These are phyloP conservation scores for Artemisia argyi DNA, from an alignment of 129 eudicot genomes.

Conservation along the genomic window DNA sequence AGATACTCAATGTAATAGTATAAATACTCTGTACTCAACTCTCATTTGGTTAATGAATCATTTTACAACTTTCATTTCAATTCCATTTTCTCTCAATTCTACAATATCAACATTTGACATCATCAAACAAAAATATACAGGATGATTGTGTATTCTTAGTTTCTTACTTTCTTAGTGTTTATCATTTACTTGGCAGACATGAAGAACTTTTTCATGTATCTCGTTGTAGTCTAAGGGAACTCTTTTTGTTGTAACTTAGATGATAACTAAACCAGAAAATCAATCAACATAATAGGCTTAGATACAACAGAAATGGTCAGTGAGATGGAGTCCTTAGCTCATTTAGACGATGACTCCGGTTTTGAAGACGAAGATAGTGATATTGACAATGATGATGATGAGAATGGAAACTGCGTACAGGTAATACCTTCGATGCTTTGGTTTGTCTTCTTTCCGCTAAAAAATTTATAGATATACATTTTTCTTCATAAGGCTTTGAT, in stretches of 20 bases:
- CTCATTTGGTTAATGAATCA: too few species aligned
- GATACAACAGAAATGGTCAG: conserved; percentile 70
- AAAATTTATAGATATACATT: conserved; percentile 5
- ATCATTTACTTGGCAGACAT: background rate
- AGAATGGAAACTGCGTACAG: conserved; percentile 46
- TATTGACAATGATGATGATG: conserved; percentile 40
- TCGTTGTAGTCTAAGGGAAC: background rate
- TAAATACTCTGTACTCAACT: too few species aligned
- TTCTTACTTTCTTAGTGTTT: background rate
- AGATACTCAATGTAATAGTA: too few species aligned
- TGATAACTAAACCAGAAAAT: conserved; percentile 53
- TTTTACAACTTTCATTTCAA: too few species aligned
- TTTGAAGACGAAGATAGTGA: conserved; percentile 69
- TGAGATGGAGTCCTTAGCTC: conserved; percentile 62
- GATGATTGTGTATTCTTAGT: background rate
- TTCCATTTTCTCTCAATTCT: too few species aligned
- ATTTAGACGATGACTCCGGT: conserved; percentile 50
- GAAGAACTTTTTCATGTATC: background rate
- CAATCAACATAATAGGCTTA: conserved; percentile 73
- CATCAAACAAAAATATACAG: background rate
- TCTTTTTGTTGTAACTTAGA: background rate
- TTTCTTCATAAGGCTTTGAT: conserved; percentile 16
- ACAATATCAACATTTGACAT: background rate
- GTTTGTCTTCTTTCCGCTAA: conserved; percentile 12
- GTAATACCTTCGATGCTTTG: conserved; percentile 29